phyloP scores from a whole-genome alignment of 2,329 filamentous ascomycete genomes.

The Pseudogymnoascus sp. region DNA sequence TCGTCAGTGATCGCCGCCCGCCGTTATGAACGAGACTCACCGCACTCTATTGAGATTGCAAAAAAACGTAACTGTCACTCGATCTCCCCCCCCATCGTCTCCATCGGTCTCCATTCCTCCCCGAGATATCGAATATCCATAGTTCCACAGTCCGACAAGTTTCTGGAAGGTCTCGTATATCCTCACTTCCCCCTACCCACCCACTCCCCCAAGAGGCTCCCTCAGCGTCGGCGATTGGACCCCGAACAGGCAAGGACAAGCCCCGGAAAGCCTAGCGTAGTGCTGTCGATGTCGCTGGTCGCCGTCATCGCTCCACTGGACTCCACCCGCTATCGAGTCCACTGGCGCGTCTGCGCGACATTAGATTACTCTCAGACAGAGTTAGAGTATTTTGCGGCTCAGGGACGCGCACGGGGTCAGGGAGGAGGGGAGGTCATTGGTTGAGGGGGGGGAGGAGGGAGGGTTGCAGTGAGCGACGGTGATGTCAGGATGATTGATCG shows the following conservation, averaged over 20 bases:
- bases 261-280: background rate
- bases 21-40: background rate
- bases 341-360: background rate
- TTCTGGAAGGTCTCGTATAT: background rate
- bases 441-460: background rate
- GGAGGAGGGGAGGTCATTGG: background rate
- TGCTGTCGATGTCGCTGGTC: background rate
- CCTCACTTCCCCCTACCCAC: constrained; percentile 5
- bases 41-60: background rate
- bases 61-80: background rate
- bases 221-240: background rate
- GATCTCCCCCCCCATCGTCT: background rate
- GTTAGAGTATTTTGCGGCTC: background rate
- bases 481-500: constrained; percentile 4
- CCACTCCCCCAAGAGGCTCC: background rate
- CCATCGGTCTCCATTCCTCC: background rate
- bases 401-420: background rate
- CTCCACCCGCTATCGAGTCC: background rate
- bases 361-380: background rate
- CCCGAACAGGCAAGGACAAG: background rate
- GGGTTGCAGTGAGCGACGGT: background rate
- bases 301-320: background rate
- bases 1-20: background rate
- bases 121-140: background rate
- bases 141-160: background rate